These are phyloP conservation scores for Dunaliella primolecta DNA, from an alignment of 139 green algal species.

Conservation along the genomic window DNA sequence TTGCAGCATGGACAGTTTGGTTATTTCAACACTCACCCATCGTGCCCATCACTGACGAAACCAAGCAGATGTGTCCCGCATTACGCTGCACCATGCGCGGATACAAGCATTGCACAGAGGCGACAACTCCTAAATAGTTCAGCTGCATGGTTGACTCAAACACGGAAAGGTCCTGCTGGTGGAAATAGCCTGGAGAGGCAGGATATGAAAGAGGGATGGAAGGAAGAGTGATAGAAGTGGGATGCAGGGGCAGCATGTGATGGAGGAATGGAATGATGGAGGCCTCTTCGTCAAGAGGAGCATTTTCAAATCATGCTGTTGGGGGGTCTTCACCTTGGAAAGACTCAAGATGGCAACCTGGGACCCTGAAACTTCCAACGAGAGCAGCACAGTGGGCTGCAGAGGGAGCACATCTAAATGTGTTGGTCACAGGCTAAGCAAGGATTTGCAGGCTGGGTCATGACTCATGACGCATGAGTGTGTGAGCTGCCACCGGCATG, in stretches of 20 bases:
- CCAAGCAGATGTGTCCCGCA: conserved; percentile 61
- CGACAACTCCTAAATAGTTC: conserved; percentile 78
- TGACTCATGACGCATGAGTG: too few relatives aligned
- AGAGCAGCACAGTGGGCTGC: too few relatives aligned
- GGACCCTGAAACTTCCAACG: too few relatives aligned
- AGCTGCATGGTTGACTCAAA: conserved; percentile 67
- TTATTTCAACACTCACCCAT: too few relatives aligned
- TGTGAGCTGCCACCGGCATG: too few relatives aligned
- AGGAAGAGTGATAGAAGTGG: neutral
- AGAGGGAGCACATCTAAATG: too few relatives aligned
- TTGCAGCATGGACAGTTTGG: too few relatives aligned
- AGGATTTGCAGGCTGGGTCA: too few relatives aligned
- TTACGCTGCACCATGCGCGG: conserved; percentile 63
- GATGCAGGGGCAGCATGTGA: too few relatives aligned
- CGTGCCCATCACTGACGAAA: conserved; percentile 54
- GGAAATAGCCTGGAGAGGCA: conserved; percentile 58
- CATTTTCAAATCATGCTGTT: neutral
- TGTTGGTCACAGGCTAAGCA: too few relatives aligned
- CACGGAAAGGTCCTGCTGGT: conserved; percentile 46
- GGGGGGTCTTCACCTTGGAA: neutral
- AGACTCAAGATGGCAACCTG: too few relatives aligned
- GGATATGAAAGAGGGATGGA: neutral
- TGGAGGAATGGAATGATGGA: too few relatives aligned
- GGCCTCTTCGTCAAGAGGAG: neutral
- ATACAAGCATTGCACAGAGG: conserved; percentile 57